Base-by-base conservation (phyloP, 768 basidiomycete genomes). In the Boletus rubropictus region DNA sequence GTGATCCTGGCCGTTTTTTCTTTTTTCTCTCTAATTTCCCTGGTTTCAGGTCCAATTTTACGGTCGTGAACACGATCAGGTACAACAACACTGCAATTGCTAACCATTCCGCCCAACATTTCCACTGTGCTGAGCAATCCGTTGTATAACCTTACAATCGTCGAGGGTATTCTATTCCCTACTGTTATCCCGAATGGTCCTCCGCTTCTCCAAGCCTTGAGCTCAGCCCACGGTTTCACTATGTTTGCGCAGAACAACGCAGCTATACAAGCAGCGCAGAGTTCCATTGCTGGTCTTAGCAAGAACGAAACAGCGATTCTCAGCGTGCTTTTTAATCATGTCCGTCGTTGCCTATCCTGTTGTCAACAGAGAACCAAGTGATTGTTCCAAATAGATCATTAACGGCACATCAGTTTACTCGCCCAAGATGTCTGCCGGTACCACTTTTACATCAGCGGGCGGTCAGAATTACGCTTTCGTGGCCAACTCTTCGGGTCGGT, bases 321-420 rank as follows among this genome's bases (percentile, higher is more conserved):
- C 3, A 65, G 64, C 21, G 50, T 87, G 9, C 53, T 85, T 11
- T 58, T 64, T 33, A 87, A 87, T 61, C 86, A 86, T 54, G 81
- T 86, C 48, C 21, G 78, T 39, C 7, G 24, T 9, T 14, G 17
- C 11, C 14, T 42, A 38, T 18, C 15, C 2, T 46, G 7, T 28
- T 24, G n/a, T 20, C 4, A 32, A 15, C 22, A 17, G 8, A 18
- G 8, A 18, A 2, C 10, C 11, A 18, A 31, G 6, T 39, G 18
- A 48, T 42, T 8, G 0, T 17, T 7, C n/a, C 7, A 17, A 37
- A 15, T 43, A 82, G 80, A 62, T 80, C 49, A 77, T 89, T 55
- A 87, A 87, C 63, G 85, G 81, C 21, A 75, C 84, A 1, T 73
- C 80, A 0, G 62, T 79, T 10, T 89, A 89, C 68, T 83, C 82